Conservation (phyloP, 2,329 filamentous ascomycete genomes). For the Coniochaeta prunicola region DNA sequence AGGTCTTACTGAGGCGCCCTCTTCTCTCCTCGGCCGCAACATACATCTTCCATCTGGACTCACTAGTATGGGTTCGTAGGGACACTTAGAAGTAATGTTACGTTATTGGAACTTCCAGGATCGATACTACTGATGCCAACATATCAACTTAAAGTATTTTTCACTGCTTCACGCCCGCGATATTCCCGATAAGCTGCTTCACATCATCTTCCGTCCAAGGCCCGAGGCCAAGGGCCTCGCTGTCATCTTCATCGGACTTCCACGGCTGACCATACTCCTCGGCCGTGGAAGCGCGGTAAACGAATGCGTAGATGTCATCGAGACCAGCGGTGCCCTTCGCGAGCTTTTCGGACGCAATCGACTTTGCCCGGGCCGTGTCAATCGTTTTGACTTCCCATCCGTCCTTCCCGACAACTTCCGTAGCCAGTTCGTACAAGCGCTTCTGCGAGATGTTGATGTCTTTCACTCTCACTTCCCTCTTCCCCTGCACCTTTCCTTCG, state of each 20-base stretch:
- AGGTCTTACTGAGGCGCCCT: no score
- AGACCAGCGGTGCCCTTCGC: background rate
- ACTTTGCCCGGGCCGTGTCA: conserved; percentile 3
- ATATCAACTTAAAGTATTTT: no score
- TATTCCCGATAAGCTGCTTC: background rate
- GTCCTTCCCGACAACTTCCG: conserved; percentile 1
- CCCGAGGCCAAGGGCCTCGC: conserved; percentile 2
- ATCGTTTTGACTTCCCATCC: conserved; percentile 4
- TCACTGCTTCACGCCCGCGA: background rate
- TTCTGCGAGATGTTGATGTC: conserved; percentile 6
- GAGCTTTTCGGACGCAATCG: conserved; percentile 1
- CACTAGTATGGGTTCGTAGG: no score
- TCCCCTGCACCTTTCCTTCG: background rate
- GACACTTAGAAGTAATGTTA: no score
- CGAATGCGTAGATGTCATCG: conserved; percentile 4
- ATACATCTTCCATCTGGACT: no score
- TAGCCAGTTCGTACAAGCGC: conserved; percentile 4
- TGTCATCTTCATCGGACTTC: conserved; percentile 6
- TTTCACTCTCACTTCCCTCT: conserved; percentile 1
- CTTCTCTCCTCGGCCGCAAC: no score
- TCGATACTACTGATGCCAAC: no score
- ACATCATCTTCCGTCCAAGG: conserved; percentile 1
- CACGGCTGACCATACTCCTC: conserved; percentile 4
- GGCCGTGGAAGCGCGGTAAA: conserved; percentile 2
- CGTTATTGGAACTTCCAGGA: no score